A percentile compares a stretch with the other conserved stretches of the same genome.
Conservation (phyloP, 2,329 filamentous ascomycete genomes). For the Phyllosticta citribraziliensis region DNA sequence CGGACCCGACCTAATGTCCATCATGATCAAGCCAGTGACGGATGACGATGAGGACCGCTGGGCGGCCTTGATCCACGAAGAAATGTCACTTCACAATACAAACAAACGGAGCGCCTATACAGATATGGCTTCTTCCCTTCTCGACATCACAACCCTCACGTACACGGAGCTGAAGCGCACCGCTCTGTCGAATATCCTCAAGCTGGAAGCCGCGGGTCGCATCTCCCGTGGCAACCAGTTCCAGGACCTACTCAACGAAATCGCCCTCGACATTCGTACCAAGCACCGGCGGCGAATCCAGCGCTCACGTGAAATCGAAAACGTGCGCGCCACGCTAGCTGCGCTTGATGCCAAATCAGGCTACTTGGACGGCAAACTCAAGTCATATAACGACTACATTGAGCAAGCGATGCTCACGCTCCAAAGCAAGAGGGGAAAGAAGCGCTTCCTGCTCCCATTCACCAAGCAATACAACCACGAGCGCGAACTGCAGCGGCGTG, state of each 20-base stretch:
- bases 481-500: constrained; percentile 82
- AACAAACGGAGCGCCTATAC: constrained; percentile 70
- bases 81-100: constrained; percentile 49
- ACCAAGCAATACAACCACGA: constrained; percentile 99
- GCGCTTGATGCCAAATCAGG: constrained; percentile 78
- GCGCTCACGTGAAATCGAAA: constrained; percentile 81
- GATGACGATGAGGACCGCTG: constrained; percentile 85
- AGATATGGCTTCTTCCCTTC: constrained; percentile 44
- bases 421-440: constrained; percentile 94
- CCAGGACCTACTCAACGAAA: constrained; percentile 95
- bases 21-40: constrained; percentile 80
- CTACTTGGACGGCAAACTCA: constrained; percentile 89
- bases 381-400: constrained; percentile 98
- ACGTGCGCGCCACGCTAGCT: constrained; percentile 62
- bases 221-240: constrained; percentile 84
- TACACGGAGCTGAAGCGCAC: constrained; percentile 90
- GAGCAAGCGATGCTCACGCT: constrained; percentile 96
- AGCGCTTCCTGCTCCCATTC: constrained; percentile 88
- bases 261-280: constrained; percentile 90
- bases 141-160: constrained; percentile 80
- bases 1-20: constrained; percentile 84
- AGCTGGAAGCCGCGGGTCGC: constrained; percentile 74
- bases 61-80: constrained; percentile 70
- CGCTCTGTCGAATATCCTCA: constrained; percentile 87
- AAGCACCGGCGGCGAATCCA: constrained; percentile 92